Percentiles rank a stretch among this genome's conserved stretches.
Conservation (phyloP, 768 basidiomycete genomes). For the Lentinula detonsa region DNA sequence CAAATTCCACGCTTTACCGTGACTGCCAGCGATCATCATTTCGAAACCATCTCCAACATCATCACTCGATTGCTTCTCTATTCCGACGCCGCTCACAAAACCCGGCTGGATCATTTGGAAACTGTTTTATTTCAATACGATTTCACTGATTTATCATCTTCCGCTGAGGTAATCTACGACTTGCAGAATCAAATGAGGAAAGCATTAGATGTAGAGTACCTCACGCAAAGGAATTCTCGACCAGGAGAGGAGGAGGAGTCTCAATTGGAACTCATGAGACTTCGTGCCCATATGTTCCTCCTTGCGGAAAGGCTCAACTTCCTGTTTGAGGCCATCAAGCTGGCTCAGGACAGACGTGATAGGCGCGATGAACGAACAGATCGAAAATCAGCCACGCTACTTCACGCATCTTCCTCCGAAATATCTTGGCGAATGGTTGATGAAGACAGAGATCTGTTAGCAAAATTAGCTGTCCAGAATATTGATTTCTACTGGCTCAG, state of each 20-base stretch:
- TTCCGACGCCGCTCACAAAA: constrained; percentile 80
- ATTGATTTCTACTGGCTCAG: constrained; percentile 80
- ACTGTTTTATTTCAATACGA: constrained; percentile 84
- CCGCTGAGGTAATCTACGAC: constrained; percentile 57
- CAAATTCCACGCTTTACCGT: constrained; percentile 85
- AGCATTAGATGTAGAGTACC: constrained; percentile 45
- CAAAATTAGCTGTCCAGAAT: constrained; percentile 78
- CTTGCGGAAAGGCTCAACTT: constrained; percentile 76
- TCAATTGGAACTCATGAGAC: constrained; percentile 51
- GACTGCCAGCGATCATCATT: constrained; percentile 76
- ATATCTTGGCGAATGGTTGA: constrained; percentile 92
- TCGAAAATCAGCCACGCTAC: constrained; percentile 72
- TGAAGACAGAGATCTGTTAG: constrained; percentile 61
- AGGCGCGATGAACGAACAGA: constrained; percentile 59
- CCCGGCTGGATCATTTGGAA: constrained; percentile 71
- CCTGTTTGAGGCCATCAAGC: constrained; percentile 81
- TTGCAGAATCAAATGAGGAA: constrained; percentile 71
- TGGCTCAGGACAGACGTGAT: constrained; percentile 72
- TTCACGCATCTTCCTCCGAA: constrained; percentile 78
- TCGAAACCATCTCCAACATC: constrained; percentile 79
- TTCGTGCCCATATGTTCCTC: constrained; percentile 55
- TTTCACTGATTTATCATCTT: constrained; percentile 65
- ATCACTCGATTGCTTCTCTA: constrained; percentile 87
- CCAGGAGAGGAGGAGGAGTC: constrained; percentile 38
- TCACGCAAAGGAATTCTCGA: constrained; percentile 31